Conservation (phyloP, 257 asterid genomes). For the Cinchona pubescens region DNA sequence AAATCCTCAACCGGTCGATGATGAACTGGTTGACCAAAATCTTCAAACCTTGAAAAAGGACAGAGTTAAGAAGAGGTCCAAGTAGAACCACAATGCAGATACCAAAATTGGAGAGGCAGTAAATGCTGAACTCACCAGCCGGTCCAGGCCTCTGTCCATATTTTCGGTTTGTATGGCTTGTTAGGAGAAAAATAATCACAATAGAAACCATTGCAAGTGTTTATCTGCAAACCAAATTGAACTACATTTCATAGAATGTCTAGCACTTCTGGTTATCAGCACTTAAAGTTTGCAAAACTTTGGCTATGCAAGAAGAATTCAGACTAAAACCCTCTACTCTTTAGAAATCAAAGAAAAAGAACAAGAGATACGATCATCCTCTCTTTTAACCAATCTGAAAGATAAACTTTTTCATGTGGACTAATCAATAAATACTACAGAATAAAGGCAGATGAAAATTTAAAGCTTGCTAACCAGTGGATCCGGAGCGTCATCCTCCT, state of each 20-base stretch:
- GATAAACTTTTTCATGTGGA: background rate
- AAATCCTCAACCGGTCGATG: conserved; percentile 95
- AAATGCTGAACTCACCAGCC: conserved; percentile 65
- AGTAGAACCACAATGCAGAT: background rate
- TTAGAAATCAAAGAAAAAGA: background rate
- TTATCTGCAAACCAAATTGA: conserved; percentile 55
- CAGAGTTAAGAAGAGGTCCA: background rate
- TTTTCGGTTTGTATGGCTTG: conserved; percentile 79
- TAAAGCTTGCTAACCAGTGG: conserved; percentile 62
- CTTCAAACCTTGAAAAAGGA: conserved; percentile 65
- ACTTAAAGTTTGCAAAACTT: background rate
- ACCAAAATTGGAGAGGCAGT: background rate
- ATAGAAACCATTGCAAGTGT: conserved; percentile 92
- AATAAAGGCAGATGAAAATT: background rate
- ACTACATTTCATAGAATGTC: background rate
- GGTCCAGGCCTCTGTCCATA: conserved; percentile 99
- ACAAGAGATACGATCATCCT: background rate
- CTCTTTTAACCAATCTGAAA: background rate
- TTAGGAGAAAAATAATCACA: conserved; percentile 90
- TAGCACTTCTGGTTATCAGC: background rate
- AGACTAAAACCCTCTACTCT: background rate
- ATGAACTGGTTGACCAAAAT: conserved; percentile 78
- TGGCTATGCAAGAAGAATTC: background rate
- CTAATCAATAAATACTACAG: background rate
- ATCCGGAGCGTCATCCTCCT: conserved; percentile 93